Base-by-base conservation (phyloP, 2,329 filamentous ascomycete genomes). In the Colletotrichum sp. region DNA sequence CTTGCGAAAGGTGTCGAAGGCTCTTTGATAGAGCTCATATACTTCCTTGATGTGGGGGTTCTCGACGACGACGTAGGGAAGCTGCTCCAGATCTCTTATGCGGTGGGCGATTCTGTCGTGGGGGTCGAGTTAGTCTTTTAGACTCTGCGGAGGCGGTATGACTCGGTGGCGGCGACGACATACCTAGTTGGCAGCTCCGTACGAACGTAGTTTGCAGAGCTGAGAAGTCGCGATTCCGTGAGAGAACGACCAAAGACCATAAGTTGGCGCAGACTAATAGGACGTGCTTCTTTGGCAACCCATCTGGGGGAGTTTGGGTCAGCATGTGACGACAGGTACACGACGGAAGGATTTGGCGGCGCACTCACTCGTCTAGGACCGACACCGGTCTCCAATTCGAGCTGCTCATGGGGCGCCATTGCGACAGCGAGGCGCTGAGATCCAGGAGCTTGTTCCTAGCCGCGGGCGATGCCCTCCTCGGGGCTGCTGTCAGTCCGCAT, bases 211-310 rank as follows among this genome's bases (percentile, higher is more conserved):
- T 99, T 99, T 77, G 97, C 97, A 59, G 96, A 98, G 86, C 95
- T 96, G 80, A 99, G 92, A 77, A 99, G 90, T 74, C 98, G 93
- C 68, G 93, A 90, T 86, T 99, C 96, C 64, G 96, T 98, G 83
- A 99, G 87, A 26, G 96, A 98, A 64, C 97, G 94, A 34, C 97
- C 97, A 85, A 99, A 99, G 81, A 99, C 98, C 87, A 98, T 99
- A 81, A 99, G 91, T 86, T 99, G 97, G 75, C 97, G 94, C 81
- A 99, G 88, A 86, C 95, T 98, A 83, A 99, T 98, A n/a, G 97
- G 97, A 69, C 96, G 92, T 65, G 96, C 96, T 83, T 98, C 95
- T 81, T 94, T 95, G 78, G 95, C 93, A 69, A 98, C 96, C 96
- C 96, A 99, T 89, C 96, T 98, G 80, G 59, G 16, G 72, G 78